Conservation (phyloP, 2,329 filamentous ascomycete genomes). For the Pleomassaria siparia region DNA sequence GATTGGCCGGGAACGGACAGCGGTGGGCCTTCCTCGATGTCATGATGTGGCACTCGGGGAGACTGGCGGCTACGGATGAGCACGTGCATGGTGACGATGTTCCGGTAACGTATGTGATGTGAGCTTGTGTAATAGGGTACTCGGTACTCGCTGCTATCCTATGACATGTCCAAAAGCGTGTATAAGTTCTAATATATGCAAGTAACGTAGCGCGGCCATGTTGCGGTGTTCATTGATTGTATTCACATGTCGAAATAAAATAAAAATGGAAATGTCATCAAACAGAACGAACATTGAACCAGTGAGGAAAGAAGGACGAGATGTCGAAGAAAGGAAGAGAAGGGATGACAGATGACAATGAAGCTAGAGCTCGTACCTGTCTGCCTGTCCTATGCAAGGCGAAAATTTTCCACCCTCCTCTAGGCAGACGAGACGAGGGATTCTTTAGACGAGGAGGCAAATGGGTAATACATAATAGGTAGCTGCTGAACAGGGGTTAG, state of each 20-base stretch:
- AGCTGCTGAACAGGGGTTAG: not conserved
- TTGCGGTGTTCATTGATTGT: no score
- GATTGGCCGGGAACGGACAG: not conserved
- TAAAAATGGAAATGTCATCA: no score
- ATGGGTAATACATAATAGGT: no score
- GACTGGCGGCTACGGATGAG: not conserved
- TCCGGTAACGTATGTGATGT: not conserved
- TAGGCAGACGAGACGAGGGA: not conserved
- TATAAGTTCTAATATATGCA: no score
- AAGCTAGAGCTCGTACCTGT: not conserved
- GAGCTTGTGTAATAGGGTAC: no score
- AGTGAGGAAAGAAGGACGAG: no score
- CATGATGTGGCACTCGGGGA: no score
- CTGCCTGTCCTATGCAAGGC: not conserved
- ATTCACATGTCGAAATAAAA: no score
- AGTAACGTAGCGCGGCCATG: no score
- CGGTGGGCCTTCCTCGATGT: not conserved
- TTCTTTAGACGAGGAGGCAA: not conserved
- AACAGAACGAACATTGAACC: no score
- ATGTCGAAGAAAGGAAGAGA: not conserved
- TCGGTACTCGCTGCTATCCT: no score
- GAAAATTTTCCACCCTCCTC: not conserved
- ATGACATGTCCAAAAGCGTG: no score
- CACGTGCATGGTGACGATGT: not conserved
- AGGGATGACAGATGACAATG: not conserved